Evolutionary conservation across 306 rosid genomes (phyloP).

Genomic region (Ormosia emarginata): DNA sequence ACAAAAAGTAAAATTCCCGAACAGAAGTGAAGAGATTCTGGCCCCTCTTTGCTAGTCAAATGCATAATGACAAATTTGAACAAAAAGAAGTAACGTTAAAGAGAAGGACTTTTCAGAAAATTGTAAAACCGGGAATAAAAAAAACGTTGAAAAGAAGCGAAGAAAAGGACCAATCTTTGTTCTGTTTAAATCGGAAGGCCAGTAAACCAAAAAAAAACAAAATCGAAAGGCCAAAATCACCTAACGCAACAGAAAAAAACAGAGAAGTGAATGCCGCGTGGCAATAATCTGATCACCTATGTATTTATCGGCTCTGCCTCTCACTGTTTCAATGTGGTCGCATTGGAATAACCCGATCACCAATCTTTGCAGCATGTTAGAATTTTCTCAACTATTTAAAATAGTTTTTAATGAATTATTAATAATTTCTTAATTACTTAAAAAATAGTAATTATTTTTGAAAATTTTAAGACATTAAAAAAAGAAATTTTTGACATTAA

Average conservation of each 20-base stretch:
- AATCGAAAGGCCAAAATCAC: constrained; percentile 14
- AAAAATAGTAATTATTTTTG: no score
- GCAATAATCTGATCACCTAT: background rate
- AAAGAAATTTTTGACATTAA: no score
- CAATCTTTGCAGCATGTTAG: no score
- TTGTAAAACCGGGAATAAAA: background rate
- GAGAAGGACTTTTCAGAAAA: constrained; percentile 1
- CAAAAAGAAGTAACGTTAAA: constrained; percentile 31
- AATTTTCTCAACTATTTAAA: no score
- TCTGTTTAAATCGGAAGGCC: background rate
- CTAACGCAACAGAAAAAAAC: background rate
- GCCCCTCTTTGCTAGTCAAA: constrained; percentile 28
- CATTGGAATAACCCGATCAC: background rate
- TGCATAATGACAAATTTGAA: constrained; percentile 41
- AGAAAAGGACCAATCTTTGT: background rate
- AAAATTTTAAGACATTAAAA: no score
- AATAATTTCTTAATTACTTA: no score
- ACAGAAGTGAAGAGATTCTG: constrained; percentile 22
- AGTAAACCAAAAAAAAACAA: background rate
- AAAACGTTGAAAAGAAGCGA: background rate
- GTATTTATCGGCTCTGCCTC: background rate
- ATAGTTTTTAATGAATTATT: no score
- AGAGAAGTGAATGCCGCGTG: background rate
- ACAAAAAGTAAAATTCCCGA: background rate
- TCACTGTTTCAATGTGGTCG: background rate